A percentile compares a stretch with the other conserved stretches of the same genome.
Evolutionary conservation across 345 rosid genomes (phyloP).

Genomic region (Erucastrum elatum): DNA sequence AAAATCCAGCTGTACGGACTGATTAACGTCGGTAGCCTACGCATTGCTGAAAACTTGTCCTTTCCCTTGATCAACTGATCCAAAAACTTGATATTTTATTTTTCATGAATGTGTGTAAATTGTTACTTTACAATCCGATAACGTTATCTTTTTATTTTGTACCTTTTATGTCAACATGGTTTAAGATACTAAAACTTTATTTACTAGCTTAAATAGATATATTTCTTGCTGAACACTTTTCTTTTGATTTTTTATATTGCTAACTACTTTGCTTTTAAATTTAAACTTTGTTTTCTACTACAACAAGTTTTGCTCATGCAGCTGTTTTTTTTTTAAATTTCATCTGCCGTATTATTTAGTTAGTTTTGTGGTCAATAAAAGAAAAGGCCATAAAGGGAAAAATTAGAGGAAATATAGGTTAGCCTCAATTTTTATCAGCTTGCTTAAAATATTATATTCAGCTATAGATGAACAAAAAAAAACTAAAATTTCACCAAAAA

Average conservation of each 20-base stretch:
- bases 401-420: too few species aligned
- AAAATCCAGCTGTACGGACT: conserved; percentile 28
- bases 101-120: conserved; percentile 5
- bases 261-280: not conserved
- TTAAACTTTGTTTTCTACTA: not conserved
- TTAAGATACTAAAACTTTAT: not conserved
- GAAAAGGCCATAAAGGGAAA: too few species aligned
- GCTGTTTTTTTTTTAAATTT: not conserved
- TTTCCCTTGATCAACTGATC: conserved; percentile 19
- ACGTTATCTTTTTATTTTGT: too few species aligned
- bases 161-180: not conserved
- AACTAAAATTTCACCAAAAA: too few species aligned
- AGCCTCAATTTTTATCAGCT: too few species aligned
- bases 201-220: not conserved
- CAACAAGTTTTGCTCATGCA: not conserved
- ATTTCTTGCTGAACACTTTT: too few species aligned
- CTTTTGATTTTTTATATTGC: too few species aligned
- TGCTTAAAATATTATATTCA: too few species aligned
- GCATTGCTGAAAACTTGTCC: conserved; percentile 32
- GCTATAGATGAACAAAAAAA: too few species aligned
- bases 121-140: not conserved
- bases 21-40: conserved; percentile 20
- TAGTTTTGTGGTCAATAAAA: too few species aligned
- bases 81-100: not conserved
- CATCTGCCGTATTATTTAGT: not conserved